A percentile compares a stretch with the other conserved stretches of the same genome.
phyloP scores from a whole-genome alignment of 495 filamentous ascomycete genomes.

The Sporormia fimetaria region DNA sequence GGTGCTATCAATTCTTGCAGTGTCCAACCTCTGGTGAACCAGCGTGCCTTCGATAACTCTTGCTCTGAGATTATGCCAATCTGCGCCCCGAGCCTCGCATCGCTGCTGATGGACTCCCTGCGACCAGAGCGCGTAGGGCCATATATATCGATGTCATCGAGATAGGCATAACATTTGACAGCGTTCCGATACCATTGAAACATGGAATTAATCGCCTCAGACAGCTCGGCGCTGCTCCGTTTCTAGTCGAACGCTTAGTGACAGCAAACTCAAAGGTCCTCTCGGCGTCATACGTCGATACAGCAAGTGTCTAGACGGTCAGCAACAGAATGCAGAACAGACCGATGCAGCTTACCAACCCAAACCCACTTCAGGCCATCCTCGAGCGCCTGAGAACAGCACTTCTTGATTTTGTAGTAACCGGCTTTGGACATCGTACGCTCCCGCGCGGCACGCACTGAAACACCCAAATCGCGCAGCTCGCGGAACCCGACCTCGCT shows the following conservation, averaged over 20 bases:
- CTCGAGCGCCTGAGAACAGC: conserved; percentile 14
- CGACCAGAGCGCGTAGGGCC: not conserved
- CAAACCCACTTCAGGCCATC: conserved; percentile 29
- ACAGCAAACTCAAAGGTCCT: no score
- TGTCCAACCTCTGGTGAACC: conserved; percentile 25
- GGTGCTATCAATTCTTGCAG: conserved; percentile 22
- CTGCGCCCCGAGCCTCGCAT: no score
- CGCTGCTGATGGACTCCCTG: not conserved
- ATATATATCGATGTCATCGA: conserved; percentile 8
- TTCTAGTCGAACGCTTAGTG: no score
- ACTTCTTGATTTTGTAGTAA: conserved; percentile 4
- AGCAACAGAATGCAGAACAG: no score
- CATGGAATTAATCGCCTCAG: conserved; percentile 39
- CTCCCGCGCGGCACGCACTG: not conserved
- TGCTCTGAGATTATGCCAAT: conserved; percentile 1
- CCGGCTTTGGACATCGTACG: conserved; percentile 3
- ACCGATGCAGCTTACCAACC: no score
- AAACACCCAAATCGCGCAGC: not conserved
- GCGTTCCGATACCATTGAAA: conserved; percentile 23
- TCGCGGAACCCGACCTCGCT: conserved; percentile 4
- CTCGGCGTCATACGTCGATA: no score
- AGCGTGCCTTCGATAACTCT: conserved; percentile 2
- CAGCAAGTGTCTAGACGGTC: conserved; percentile 40
- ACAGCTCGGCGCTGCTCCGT: conserved; percentile 30
- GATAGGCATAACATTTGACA: conserved; percentile 15